Percentiles rank a stretch among this genome's conserved stretches.
phyloP scores from a whole-genome alignment of 1,284 basidiomycete species.

The Phellinidium pouzarii region DNA sequence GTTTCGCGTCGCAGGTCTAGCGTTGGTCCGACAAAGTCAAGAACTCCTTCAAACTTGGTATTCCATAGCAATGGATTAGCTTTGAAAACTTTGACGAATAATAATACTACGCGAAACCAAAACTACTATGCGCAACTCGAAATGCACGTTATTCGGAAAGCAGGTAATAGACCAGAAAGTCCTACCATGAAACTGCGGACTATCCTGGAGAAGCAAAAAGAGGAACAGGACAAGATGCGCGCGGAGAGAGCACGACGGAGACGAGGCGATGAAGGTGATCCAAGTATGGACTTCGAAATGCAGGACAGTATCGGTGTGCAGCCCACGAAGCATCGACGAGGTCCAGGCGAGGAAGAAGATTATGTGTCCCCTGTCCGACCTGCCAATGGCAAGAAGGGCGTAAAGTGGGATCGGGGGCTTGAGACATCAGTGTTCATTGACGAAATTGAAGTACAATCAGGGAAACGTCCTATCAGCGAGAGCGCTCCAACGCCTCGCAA shows the following conservation, averaged over 20 bases:
- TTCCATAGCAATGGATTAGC: slow-evolving; percentile 36
- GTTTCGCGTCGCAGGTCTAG: slow-evolving; percentile 6
- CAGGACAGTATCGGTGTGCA: slow-evolving; percentile 22
- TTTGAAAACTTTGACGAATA: slow-evolving; percentile 58
- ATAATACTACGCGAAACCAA: slow-evolving; percentile 68
- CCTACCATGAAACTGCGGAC: slow-evolving; percentile 72
- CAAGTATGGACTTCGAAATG: slow-evolving; percentile 28
- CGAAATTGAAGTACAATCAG: slow-evolving; percentile 46
- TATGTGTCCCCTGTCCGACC: slow-evolving; percentile 57
- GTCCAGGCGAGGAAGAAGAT: slow-evolving; percentile 78
- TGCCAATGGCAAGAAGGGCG: slow-evolving; percentile 43
- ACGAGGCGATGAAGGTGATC: slow-evolving; percentile 28
- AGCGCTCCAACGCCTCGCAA: slow-evolving; percentile 33
- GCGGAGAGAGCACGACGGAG: slow-evolving; percentile 62
- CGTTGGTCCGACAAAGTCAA: not conserved
- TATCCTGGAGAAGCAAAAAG: slow-evolving; percentile 61
- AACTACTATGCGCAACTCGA: slow-evolving; percentile 51
- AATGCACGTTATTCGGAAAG: slow-evolving; percentile 61
- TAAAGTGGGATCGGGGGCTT: slow-evolving; percentile 76
- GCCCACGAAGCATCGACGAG: slow-evolving; percentile 42
- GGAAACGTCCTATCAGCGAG: slow-evolving; percentile 36
- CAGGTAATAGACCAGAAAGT: slow-evolving; percentile 70
- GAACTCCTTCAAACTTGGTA: slow-evolving; percentile 26
- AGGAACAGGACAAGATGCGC: slow-evolving; percentile 55
- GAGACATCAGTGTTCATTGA: slow-evolving; percentile 54